A percentile compares a stretch with the other conserved stretches of the same genome.
Evolutionary conservation across 2,329 filamentous ascomycete genomes (phyloP).

Genomic region (Beauveria australis): DNA sequence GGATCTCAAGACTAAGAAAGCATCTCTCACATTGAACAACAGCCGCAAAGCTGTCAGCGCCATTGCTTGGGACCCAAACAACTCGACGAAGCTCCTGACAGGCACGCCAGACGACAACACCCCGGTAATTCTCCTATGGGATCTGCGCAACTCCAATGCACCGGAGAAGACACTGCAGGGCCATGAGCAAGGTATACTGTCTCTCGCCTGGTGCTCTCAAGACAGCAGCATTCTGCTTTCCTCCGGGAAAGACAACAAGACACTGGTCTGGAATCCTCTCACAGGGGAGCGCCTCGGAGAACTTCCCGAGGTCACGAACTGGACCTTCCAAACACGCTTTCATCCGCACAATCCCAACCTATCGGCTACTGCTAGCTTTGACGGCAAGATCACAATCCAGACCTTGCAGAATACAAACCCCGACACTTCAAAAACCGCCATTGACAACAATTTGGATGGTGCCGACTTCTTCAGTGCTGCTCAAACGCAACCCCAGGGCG

Average conservation of each 20-base stretch:
- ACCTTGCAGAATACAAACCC: conserved; percentile 90
- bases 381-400: conserved; percentile 90
- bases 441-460: conserved; percentile 67
- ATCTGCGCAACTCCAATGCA: conserved; percentile 90
- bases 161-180: conserved; percentile 81
- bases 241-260: conserved; percentile 93
- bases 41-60: conserved; percentile 91
- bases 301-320: conserved; percentile 97
- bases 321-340: conserved; percentile 94
- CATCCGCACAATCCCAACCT: conserved; percentile 88
- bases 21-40: conserved; percentile 91
- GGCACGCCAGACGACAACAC: conserved; percentile 83
- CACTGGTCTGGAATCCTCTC: conserved; percentile 91
- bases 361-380: conserved; percentile 91
- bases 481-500: conserved; percentile 82
- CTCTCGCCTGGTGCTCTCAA: conserved; percentile 89
- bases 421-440: conserved; percentile 56
- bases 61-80: conserved; percentile 94
- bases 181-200: conserved; percentile 91
- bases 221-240: conserved; percentile 85
- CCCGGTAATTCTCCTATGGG: conserved; percentile 87
- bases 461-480: conserved; percentile 96
- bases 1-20: conserved; percentile 97
- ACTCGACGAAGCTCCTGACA: conserved; percentile 88
- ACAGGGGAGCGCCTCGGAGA: conserved; percentile 83